These are phyloP conservation scores for Aaosphaeria pasadenensis DNA, from an alignment of 2,329 filamentous ascomycete species.

Conservation along the genomic window DNA sequence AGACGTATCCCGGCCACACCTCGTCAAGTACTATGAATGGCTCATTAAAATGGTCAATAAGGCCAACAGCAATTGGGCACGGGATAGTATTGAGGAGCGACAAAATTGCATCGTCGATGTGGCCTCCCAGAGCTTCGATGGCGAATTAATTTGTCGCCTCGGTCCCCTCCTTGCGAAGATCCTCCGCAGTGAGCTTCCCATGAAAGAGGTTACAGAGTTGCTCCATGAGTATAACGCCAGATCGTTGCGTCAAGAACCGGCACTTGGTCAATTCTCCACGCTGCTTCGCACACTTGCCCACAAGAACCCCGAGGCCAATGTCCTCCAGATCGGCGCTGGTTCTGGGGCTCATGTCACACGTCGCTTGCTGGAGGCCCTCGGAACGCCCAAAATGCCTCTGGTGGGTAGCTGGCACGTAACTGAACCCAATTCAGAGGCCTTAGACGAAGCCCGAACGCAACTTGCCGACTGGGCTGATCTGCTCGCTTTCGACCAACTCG, in stretches of 20 bases:
- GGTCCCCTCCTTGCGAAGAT: slow-evolving; percentile 1
- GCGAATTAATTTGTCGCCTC: slow-evolving; percentile 1
- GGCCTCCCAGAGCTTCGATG: background rate
- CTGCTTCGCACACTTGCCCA: background rate
- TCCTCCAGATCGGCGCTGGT: slow-evolving; percentile 29
- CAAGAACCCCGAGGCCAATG: slow-evolving; percentile 5
- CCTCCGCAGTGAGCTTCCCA: background rate
- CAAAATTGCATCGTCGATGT: background rate
- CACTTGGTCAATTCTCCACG: background rate
- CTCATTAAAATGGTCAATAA: background rate
- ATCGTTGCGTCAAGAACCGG: background rate
- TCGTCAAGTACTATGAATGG: background rate
- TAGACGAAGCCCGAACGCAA: slow-evolving; percentile 2
- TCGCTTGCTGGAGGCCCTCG: background rate
- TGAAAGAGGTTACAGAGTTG: background rate
- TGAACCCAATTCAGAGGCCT: slow-evolving; percentile 7
- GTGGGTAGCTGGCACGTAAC: slow-evolving; percentile 7
- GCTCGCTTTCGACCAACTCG: slow-evolving; percentile 4
- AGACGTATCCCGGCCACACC: background rate
- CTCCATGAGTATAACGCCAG: background rate
- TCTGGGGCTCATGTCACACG: slow-evolving; percentile 8
- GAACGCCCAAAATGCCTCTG: background rate
- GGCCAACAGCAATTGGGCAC: background rate
- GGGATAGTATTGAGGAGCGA: background rate
- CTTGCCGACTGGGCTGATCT: slow-evolving; percentile 3